Evolutionary conservation across 2,329 filamentous ascomycete genomes (phyloP).

Genomic region (Dactylellina parvicollis): DNA sequence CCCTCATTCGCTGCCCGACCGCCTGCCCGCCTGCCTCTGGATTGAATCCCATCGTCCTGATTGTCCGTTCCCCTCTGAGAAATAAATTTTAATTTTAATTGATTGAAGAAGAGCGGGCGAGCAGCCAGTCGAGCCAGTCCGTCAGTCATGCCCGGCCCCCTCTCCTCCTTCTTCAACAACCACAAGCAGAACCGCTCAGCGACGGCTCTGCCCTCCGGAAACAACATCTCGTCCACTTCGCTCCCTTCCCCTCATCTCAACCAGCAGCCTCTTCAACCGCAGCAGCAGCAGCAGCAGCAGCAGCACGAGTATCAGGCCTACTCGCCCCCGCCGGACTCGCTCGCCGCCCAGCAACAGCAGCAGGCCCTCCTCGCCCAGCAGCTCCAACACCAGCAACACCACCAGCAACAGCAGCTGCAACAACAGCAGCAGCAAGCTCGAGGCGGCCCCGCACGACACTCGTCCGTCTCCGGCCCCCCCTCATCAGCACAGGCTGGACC

Average conservation of each 20-base stretch:
- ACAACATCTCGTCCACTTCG: constrained; percentile 46
- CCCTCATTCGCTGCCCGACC: not conserved
- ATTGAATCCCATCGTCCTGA: not conserved
- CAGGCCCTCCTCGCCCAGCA: constrained; percentile 33
- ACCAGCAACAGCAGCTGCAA: constrained; percentile 58
- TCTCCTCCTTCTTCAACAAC: constrained; percentile 52
- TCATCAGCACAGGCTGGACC: constrained; percentile 9
- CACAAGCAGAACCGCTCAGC: constrained; percentile 47
- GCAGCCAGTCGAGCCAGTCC: too few species aligned
- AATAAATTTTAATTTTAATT: constrained; percentile 12
- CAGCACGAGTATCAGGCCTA: constrained; percentile 45
- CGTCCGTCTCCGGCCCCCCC: constrained; percentile 40
- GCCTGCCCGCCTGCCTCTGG: too few species aligned
- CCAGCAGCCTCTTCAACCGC: constrained; percentile 5
- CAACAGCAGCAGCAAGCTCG: constrained; percentile 45
- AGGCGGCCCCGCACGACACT: constrained; percentile 44
- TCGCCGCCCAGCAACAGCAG: constrained; percentile 36
- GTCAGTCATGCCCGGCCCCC: constrained; percentile 38
- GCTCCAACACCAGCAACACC: constrained; percentile 56
- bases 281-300: constrained; percentile 11
- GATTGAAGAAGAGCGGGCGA: not conserved
- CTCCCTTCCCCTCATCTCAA: constrained; percentile 23
- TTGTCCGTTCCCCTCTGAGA: too few species aligned
- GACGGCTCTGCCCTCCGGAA: constrained; percentile 44
- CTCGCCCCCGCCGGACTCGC: constrained; percentile 28